Conservation (phyloP, 805 yeast genomes). For the Hermanozyma aechmeae region DNA sequence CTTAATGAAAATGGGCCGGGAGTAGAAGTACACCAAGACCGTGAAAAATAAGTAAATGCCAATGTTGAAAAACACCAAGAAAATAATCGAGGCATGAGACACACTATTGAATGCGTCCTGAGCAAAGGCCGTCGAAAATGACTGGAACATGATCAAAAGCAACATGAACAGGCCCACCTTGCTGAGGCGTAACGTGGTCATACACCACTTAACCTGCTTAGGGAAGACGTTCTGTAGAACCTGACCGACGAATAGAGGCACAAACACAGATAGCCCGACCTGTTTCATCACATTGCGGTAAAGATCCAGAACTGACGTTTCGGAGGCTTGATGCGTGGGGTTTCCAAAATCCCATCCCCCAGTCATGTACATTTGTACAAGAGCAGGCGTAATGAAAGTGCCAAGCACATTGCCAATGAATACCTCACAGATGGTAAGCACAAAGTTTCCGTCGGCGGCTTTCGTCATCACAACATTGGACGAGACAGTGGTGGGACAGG, state of each 20-base stretch:
- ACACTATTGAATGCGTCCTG: slow-evolving; percentile 71
- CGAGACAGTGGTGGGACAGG: slow-evolving; percentile 88
- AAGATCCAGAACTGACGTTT: slow-evolving; percentile 40
- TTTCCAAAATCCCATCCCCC: slow-evolving; percentile 70
- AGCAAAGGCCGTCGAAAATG: slow-evolving; percentile 81
- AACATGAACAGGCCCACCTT: slow-evolving; percentile 79
- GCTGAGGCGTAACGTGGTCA: slow-evolving; percentile 47
- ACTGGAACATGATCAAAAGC: slow-evolving; percentile 64
- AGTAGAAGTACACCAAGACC: slow-evolving; percentile 43
- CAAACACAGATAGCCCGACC: slow-evolving; percentile 72
- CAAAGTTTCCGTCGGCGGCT: slow-evolving; percentile 74
- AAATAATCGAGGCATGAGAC: slow-evolving; percentile 57
- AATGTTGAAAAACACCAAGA: slow-evolving; percentile 74
- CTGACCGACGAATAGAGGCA: slow-evolving; percentile 87
- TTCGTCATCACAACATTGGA: slow-evolving; percentile 91
- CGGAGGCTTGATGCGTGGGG: slow-evolving; percentile 44
- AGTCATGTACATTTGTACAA: slow-evolving; percentile 58
- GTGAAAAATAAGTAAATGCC: slow-evolving; percentile 78
- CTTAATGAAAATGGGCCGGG: slow-evolving; percentile 50
- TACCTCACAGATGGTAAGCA: slow-evolving; percentile 74
- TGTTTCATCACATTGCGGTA: slow-evolving; percentile 81
- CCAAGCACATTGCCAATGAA: slow-evolving; percentile 79
- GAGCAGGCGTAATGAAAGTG: slow-evolving; percentile 80
- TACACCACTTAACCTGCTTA: slow-evolving; percentile 49
- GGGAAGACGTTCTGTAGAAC: slow-evolving; percentile 65